Evolutionary conservation across 1,284 basidiomycete genomes (phyloP).

Genomic region (Bondarzewia mesenterica): DNA sequence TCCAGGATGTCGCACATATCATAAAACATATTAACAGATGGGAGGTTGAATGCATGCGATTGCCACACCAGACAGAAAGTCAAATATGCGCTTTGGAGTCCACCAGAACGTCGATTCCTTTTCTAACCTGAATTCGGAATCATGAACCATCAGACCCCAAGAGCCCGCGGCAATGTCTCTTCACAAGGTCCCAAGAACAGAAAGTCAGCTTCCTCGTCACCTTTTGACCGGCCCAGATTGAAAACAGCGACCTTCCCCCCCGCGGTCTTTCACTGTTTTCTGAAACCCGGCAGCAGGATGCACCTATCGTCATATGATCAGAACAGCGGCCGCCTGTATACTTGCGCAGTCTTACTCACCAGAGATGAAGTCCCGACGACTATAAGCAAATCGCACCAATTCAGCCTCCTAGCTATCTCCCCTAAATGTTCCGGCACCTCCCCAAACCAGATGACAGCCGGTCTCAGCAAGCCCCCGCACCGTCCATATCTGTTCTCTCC

Average conservation of each 20-base stretch:
- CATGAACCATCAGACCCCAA: too few relatives aligned
- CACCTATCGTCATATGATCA: slow-evolving; percentile 13
- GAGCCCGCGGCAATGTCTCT: slow-evolving; percentile 16
- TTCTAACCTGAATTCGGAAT: too few relatives aligned
- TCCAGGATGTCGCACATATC: too few relatives aligned
- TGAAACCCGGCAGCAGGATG: slow-evolving; percentile 31
- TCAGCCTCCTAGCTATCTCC: slow-evolving; percentile 22
- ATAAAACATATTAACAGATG: too few relatives aligned
- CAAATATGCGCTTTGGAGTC: too few relatives aligned
- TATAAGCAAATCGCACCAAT: slow-evolving; percentile 28
- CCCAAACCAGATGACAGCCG: slow-evolving; percentile 34
- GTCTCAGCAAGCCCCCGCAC: slow-evolving; percentile 26
- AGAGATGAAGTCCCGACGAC: slow-evolving; percentile 32
- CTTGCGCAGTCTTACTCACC: slow-evolving; percentile 14
- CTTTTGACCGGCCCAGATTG: slow-evolving; percentile 29
- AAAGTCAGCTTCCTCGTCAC: slow-evolving; percentile 26
- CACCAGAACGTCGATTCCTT: too few relatives aligned
- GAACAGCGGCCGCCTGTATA: neutral
- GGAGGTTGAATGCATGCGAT: too few relatives aligned
- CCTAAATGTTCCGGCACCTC: slow-evolving; percentile 20
- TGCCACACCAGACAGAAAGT: too few relatives aligned
- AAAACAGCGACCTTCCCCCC: slow-evolving; percentile 30
- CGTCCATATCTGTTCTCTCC: too few relatives aligned
- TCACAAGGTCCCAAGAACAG: slow-evolving; percentile 33
- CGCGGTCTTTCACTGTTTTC: slow-evolving; percentile 16